phyloP scores from a whole-genome alignment of 129 eudicot species.

The Chrysanthemum seticuspe region DNA sequence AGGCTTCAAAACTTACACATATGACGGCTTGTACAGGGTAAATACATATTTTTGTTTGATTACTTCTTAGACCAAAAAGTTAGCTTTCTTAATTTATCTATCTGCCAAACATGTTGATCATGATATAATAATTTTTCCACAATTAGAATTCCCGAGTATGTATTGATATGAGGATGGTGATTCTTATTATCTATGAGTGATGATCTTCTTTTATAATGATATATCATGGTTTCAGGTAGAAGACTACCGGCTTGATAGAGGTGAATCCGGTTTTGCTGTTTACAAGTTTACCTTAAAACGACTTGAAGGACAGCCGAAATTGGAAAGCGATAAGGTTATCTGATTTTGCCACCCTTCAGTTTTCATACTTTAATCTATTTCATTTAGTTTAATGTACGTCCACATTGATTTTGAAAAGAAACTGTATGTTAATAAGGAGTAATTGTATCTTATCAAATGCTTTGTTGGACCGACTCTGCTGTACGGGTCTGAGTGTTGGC shows the following conservation, averaged over 20 bases:
- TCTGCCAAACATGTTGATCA: constrained; percentile 5
- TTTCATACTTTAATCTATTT: background rate
- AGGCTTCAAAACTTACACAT: constrained; percentile 25
- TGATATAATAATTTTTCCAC: background rate
- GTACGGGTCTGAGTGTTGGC: no score
- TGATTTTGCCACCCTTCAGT: background rate
- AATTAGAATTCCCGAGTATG: background rate
- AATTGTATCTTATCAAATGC: no score
- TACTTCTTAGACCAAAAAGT: background rate
- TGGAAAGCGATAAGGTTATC: constrained; percentile 34
- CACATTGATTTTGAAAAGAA: background rate
- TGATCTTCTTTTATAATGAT: background rate
- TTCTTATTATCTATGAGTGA: background rate
- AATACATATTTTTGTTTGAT: background rate
- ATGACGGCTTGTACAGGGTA: constrained; percentile 41
- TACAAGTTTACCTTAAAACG: constrained; percentile 28
- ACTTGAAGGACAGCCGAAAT: constrained; percentile 37
- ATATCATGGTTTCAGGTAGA: constrained; percentile 27
- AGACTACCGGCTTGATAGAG: constrained; percentile 29
- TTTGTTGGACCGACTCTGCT: no score
- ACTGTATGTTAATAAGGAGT: background rate
- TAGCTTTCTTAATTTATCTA: background rate
- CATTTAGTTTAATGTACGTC: background rate
- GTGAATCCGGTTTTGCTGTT: constrained; percentile 23
- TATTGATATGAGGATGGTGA: background rate